Percentiles rank a stretch among this genome's conserved stretches.
Evolutionary conservation across 345 rosid genomes (phyloP).

Genomic region (Draba incana): DNA sequence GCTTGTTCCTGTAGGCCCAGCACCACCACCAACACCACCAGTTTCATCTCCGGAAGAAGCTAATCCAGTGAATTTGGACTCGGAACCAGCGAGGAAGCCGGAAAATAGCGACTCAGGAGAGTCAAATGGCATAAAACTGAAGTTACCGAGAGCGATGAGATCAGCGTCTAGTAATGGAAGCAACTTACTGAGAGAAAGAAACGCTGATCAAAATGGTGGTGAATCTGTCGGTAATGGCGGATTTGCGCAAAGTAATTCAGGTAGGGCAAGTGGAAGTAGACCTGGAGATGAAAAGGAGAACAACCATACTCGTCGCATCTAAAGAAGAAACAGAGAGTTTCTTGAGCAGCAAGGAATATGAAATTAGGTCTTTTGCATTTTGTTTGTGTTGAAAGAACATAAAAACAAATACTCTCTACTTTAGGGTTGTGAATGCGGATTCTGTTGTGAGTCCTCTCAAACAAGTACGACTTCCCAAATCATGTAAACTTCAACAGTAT

Average conservation of each 20-base stretch:
- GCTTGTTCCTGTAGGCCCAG: constrained; percentile 69
- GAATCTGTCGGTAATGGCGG: constrained; percentile 50
- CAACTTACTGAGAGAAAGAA: constrained; percentile 77
- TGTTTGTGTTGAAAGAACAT: background rate
- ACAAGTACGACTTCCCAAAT: background rate
- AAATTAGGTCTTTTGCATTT: constrained; percentile 9
- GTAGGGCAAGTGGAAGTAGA: constrained; percentile 48
- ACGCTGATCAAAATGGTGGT: constrained; percentile 57
- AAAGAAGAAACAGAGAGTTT: constrained; percentile 29
- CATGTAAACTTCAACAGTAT: background rate
- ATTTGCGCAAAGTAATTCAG: constrained; percentile 50
- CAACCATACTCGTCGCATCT: constrained; percentile 51
- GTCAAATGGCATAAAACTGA: constrained; percentile 52
- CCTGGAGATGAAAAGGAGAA: constrained; percentile 82
- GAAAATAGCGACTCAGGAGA: constrained; percentile 41
- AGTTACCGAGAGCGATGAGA: constrained; percentile 82
- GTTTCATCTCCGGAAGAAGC: constrained; percentile 47
- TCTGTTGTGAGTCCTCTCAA: constrained; percentile 8
- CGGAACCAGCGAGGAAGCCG: constrained; percentile 41
- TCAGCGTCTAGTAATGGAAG: constrained; percentile 60
- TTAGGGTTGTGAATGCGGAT: constrained; percentile 33
- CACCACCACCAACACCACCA: constrained; percentile 16
- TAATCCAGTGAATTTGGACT: constrained; percentile 6
- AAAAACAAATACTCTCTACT: background rate
- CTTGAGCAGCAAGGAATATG: constrained; percentile 23